Evolutionary conservation across 495 filamentous ascomycete species (phyloP).

Genomic region (Penicillium antarcticum): DNA sequence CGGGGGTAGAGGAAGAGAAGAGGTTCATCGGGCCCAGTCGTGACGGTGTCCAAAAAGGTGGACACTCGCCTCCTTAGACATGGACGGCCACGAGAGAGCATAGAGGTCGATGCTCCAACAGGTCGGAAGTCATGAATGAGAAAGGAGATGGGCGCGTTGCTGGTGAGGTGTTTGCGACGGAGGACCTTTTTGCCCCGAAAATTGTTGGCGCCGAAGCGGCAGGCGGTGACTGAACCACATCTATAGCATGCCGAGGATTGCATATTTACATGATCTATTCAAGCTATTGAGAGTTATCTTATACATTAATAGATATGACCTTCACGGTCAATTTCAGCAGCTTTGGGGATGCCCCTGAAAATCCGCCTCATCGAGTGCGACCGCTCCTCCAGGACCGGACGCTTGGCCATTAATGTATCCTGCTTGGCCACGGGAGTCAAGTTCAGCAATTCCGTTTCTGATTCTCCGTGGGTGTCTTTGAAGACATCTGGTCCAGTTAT

Average conservation of each 20-base stretch:
- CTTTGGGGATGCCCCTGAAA: constrained; percentile 48
- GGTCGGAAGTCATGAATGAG: constrained; percentile 17
- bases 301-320: constrained; percentile 38
- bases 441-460: constrained; percentile 23
- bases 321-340: constrained; percentile 42
- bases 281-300: not conserved
- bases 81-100: constrained; percentile 40
- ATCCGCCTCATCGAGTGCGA: constrained; percentile 28
- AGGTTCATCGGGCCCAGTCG: constrained; percentile 37
- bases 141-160: constrained; percentile 2
- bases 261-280: not conserved
- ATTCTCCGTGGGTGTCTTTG: constrained; percentile 16
- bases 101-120: constrained; percentile 19
- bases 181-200: constrained; percentile 24
- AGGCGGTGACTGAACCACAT: constrained; percentile 27
- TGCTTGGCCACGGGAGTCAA: constrained; percentile 29
- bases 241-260: not conserved
- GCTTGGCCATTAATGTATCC: constrained; percentile 27
- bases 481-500: constrained; percentile 37
- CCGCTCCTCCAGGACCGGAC: constrained; percentile 24
- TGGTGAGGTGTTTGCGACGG: constrained; percentile 5
- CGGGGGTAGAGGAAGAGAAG: constrained; percentile 47
- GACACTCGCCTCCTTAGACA: constrained; percentile 41
- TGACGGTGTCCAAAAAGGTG: constrained; percentile 35
- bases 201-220: constrained; percentile 18